Conservation (phyloP, 441 rosid species). For the Aquilaria agallochum region DNA sequence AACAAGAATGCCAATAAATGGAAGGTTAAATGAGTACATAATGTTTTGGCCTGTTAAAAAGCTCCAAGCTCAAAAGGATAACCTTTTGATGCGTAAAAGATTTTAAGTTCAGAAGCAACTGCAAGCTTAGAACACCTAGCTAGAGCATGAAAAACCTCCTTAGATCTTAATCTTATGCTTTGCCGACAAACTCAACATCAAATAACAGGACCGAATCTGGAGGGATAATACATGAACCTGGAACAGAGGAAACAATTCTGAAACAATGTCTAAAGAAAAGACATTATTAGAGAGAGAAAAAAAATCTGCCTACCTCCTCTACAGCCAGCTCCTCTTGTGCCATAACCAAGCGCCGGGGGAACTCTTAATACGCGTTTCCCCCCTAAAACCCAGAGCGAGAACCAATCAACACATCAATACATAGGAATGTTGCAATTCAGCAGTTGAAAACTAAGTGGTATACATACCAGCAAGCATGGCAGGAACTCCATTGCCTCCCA, state of each 20-base stretch:
- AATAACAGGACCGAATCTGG: conserved; percentile 80
- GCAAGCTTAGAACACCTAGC: too few species aligned
- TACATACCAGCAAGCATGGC: conserved; percentile 72
- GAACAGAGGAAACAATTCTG: conserved; percentile 4
- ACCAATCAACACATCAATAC: neutral
- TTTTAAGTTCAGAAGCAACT: too few species aligned
- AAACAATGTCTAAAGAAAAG: neutral
- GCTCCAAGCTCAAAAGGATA: too few species aligned
- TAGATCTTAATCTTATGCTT: conserved; percentile 35
- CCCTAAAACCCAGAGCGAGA: conserved; percentile 30
- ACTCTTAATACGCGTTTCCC: conserved; percentile 73
- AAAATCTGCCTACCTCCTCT: conserved; percentile 56
- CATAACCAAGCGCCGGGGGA: conserved; percentile 83
- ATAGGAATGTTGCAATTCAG: neutral
- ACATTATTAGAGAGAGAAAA: neutral
- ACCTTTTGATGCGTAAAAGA: too few species aligned
- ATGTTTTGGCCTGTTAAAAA: too few species aligned
- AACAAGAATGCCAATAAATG: too few species aligned
- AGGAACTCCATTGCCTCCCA: conserved; percentile 85
- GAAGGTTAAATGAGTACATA: too few species aligned
- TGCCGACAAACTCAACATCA: conserved; percentile 82
- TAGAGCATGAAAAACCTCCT: neutral
- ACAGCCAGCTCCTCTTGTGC: conserved; percentile 91
- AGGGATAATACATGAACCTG: conserved; percentile 90
- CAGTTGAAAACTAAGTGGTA: neutral